Base-by-base conservation (phyloP, 2,329 filamentous ascomycete genomes). In the Uncinocarpus reesii region DNA sequence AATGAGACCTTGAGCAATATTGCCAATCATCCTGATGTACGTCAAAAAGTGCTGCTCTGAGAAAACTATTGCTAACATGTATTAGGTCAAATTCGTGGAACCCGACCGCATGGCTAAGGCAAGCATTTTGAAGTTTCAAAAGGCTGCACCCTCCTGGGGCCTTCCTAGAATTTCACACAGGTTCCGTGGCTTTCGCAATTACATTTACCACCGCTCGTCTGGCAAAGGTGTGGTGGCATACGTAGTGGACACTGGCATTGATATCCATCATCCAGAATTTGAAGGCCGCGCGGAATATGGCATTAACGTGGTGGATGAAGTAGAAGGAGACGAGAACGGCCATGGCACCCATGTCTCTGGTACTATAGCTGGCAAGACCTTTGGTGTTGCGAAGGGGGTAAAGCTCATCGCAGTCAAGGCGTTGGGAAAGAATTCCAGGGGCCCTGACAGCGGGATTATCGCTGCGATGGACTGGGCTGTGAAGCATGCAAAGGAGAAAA, bases 331-430 rank as follows among this genome's bases (percentile, higher is more conserved):
- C 36, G 55, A 54, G n/a, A 58, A 63, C 42, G 64, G 65, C 26
- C 65, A 69, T 48, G 66, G 66, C 15, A 69, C 66, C 7, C 66
- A 69, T 52, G 61, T 64, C 48, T 59, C 66, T 3, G 64, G 62
- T 26, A 68, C 62, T 29, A 61, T 65, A 23, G 65, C 52, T 10
- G 59, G 59, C 11, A 58, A 55, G 32, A 62, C 57, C 2, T 67
- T 60, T 48, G 66, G 66, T 41, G 57, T 69, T 44, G 61, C 66
- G 16, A 67, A 67, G 54, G 61, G 62, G 47, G 59, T 64, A 21
- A 61, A 54, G 16, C 49, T 69, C 15, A 56, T 68, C 31, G 72
- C 71, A 41, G 71, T 79, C 47, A 76, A 75, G 58, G 73, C 64
- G 50, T 8, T 47, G 20, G 36, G 24, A 6, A 65, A 74, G n/a